These are phyloP conservation scores for Fusarium sambucinum DNA, from an alignment of 2,329 filamentous ascomycete species.

Conservation along the genomic window DNA sequence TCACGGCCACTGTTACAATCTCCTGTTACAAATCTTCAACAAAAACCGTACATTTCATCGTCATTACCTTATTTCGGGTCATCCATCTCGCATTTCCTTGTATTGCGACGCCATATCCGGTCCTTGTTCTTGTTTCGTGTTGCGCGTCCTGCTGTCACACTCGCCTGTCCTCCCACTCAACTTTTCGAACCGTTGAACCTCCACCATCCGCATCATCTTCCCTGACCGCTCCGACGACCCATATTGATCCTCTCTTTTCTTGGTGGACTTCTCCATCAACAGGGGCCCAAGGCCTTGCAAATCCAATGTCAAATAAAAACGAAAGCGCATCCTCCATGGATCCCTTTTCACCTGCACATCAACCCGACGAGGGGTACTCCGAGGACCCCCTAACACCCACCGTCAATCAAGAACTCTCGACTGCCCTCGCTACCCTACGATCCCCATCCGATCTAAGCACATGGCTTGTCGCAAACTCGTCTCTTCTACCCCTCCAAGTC, in stretches of 20 bases:
- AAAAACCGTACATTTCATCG: conserved; percentile 1
- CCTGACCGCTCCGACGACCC: conserved; percentile 12
- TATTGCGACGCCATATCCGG: conserved; percentile 15
- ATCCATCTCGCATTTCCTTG: background rate
- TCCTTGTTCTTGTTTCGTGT: conserved; percentile 9
- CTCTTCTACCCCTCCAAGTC: conserved; percentile 61
- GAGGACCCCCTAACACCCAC: conserved; percentile 73
- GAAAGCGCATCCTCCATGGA: conserved; percentile 55
- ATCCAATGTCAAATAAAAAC: conserved; percentile 48
- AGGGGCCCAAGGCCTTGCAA: conserved; percentile 40
- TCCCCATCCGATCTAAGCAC: conserved; percentile 60
- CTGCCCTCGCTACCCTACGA: conserved; percentile 52
- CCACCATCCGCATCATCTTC: conserved; percentile 3
- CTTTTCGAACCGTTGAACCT: conserved; percentile 9
- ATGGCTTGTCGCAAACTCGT: conserved; percentile 64
- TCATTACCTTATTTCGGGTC: background rate
- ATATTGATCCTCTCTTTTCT: conserved; percentile 2
- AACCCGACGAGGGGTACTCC: conserved; percentile 88
- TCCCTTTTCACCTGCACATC: conserved; percentile 63
- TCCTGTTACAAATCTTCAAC: background rate
- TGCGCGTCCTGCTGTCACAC: conserved; percentile 37
- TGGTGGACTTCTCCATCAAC: conserved; percentile 23
- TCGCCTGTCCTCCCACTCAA: conserved; percentile 12
- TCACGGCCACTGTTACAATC: background rate
- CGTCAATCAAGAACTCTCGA: conserved; percentile 51